Percentiles rank a stretch among this genome's conserved stretches.
Conservation (phyloP, 495 filamentous ascomycete species). For the Aspergillus campestris region DNA sequence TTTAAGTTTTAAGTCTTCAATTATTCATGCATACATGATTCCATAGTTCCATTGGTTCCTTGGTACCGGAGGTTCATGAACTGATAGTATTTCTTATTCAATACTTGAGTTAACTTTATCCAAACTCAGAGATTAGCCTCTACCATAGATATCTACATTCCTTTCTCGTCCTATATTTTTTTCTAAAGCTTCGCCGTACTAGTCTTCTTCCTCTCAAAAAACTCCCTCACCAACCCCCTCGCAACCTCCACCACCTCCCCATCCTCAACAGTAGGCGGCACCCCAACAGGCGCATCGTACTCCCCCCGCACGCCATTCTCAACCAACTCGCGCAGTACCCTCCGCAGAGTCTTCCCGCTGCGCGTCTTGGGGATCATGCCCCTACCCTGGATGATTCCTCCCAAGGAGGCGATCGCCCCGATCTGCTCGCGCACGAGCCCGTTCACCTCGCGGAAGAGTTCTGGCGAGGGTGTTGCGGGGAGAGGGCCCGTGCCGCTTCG, state of each 20-base stretch:
- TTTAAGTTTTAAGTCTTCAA: too few species aligned
- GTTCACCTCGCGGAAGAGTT: constrained; percentile 56
- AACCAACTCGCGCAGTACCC: constrained; percentile 71
- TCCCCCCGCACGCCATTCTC: constrained; percentile 51
- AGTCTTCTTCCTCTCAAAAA: constrained; percentile 35
- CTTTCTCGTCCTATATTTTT: too few species aligned
- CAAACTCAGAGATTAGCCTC: too few species aligned
- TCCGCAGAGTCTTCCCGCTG: constrained; percentile 76
- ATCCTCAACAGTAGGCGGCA: constrained; percentile 57
- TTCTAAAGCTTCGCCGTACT: constrained; percentile 52
- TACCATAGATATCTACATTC: too few species aligned
- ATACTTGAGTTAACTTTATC: too few species aligned
- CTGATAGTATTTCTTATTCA: too few species aligned
- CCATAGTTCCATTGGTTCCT: too few species aligned
- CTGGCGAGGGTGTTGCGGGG: constrained; percentile 33
- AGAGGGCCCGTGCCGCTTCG: constrained; percentile 33
- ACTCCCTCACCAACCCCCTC: constrained; percentile 44
- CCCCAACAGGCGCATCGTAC: constrained; percentile 42
- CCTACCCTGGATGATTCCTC: constrained; percentile 73
- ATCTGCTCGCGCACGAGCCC: constrained; percentile 68
- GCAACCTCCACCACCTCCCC: constrained; percentile 48
- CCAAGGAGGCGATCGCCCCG: constrained; percentile 75
- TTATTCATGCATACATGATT: too few species aligned
- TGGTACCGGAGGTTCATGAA: too few species aligned
- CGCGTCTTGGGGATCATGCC: constrained; percentile 92